A percentile compares a stretch with the other conserved stretches of the same genome.
Conservation (phyloP, 495 filamentous ascomycete species). For the Aspergillus panamensis region DNA sequence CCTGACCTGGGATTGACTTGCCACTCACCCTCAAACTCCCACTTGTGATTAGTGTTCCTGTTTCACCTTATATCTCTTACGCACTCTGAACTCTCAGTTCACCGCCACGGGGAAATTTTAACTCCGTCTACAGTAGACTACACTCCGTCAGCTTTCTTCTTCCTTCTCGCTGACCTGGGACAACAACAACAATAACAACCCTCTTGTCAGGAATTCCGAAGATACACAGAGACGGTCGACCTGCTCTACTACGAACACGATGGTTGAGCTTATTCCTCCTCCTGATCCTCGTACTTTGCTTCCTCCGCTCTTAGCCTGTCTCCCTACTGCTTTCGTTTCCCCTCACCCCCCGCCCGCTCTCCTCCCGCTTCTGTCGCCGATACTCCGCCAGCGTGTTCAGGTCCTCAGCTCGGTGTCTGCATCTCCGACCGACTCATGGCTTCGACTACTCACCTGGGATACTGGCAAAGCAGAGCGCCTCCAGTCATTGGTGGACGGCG, state of each 20-base stretch:
- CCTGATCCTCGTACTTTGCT: slow-evolving; percentile 65
- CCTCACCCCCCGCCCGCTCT: slow-evolving; percentile 71
- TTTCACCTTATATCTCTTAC: slow-evolving; percentile 3
- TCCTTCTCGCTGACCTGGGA: neutral
- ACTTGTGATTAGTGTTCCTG: neutral
- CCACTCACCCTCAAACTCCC: neutral
- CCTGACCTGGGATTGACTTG: neutral
- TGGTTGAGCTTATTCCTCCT: slow-evolving; percentile 56
- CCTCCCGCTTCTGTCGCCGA: slow-evolving; percentile 80
- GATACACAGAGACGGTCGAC: neutral
- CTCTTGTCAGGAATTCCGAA: neutral
- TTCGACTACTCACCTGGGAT: slow-evolving; percentile 86
- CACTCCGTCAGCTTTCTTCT: neutral
- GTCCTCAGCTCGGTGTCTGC: slow-evolving; percentile 57
- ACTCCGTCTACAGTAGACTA: too few relatives aligned
- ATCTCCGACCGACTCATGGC: slow-evolving; percentile 73
- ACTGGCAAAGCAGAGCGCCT: slow-evolving; percentile 62
- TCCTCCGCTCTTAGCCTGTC: slow-evolving; percentile 73
- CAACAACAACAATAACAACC: neutral
- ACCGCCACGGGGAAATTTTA: slow-evolving; percentile 4
- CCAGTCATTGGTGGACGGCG: slow-evolving; percentile 58
- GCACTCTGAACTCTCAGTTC: neutral
- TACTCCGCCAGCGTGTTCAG: slow-evolving; percentile 83
- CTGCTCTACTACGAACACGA: slow-evolving; percentile 19
- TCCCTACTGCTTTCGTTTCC: slow-evolving; percentile 81